A percentile compares a stretch with the other conserved stretches of the same genome.
phyloP scores from a whole-genome alignment of 306 rosid genomes.

The Fragaria ananassa region DNA sequence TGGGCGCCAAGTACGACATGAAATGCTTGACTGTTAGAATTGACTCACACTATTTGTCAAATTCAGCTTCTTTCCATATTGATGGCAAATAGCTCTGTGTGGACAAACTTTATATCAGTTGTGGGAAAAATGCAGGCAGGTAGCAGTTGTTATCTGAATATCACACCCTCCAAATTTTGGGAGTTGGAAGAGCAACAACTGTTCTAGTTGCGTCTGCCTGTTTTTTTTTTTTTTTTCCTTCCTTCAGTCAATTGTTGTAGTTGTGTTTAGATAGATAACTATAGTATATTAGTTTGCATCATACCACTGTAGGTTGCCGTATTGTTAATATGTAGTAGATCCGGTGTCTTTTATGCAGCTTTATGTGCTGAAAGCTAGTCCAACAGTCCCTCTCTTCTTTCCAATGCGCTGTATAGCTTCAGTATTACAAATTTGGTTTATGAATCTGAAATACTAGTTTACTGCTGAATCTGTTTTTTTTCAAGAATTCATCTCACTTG shows the following conservation, averaged over 20 bases:
- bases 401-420: no score
- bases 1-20: slow-evolving; percentile 56
- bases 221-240: no score
- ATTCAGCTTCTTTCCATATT: not conserved
- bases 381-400: no score
- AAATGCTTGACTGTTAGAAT: not conserved
- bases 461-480: not conserved
- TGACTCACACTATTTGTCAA: not conserved
- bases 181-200: not conserved
- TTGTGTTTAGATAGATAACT: no score
- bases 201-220: no score
- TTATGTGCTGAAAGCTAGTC: no score
- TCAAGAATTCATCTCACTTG: not conserved
- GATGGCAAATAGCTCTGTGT: not conserved
- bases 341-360: no score
- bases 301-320: no score
- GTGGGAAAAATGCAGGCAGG: not conserved
- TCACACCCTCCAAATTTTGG: not conserved
- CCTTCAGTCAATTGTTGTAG: no score
- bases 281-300: no score
- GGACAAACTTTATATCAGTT: not conserved
- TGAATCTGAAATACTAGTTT: not conserved
- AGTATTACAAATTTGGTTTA: no score
- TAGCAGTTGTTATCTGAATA: not conserved
- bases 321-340: no score